These are phyloP conservation scores for Fonsecaea pugnacius DNA, from an alignment of 2,329 filamentous ascomycete genomes.

Conservation along the genomic window DNA sequence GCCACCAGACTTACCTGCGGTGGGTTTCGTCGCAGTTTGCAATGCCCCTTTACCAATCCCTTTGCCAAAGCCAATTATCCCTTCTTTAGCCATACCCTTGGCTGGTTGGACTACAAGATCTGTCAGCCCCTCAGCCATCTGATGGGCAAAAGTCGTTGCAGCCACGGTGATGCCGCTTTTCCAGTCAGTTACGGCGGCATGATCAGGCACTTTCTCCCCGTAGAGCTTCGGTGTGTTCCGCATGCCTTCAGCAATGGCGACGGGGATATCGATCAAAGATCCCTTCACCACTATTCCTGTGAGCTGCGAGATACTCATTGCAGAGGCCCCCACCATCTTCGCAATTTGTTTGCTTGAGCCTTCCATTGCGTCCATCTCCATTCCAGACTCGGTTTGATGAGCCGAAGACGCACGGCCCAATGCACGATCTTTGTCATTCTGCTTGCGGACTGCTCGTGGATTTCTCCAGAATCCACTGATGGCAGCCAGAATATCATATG, in stretches of 20 bases:
- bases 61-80: constrained; percentile 46
- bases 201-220: constrained; percentile 53
- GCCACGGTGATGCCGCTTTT: constrained; percentile 52
- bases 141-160: constrained; percentile 51
- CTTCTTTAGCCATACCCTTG: constrained; percentile 46
- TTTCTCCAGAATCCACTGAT: constrained; percentile 19
- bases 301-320: constrained; percentile 17
- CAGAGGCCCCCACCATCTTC: constrained; percentile 33
- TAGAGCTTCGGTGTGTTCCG: constrained; percentile 59
- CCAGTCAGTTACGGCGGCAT: constrained; percentile 50
- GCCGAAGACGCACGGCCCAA: constrained; percentile 4
- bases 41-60: constrained; percentile 50
- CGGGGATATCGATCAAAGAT: constrained; percentile 51
- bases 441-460: not conserved
- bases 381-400: not conserved
- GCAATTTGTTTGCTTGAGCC: constrained; percentile 31
- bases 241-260: constrained; percentile 57
- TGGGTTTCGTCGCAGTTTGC: constrained; percentile 16
- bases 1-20: constrained; percentile 27
- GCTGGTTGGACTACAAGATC: constrained; percentile 52
- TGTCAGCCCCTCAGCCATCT: constrained; percentile 50
- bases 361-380: not conserved
- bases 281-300: constrained; percentile 22
- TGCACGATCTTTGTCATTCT: constrained; percentile 6
- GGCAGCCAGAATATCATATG: constrained; percentile 14